These are phyloP conservation scores for Pseudomassariella vexata DNA, from an alignment of 2,329 filamentous ascomycete genomes.

Conservation along the genomic window DNA sequence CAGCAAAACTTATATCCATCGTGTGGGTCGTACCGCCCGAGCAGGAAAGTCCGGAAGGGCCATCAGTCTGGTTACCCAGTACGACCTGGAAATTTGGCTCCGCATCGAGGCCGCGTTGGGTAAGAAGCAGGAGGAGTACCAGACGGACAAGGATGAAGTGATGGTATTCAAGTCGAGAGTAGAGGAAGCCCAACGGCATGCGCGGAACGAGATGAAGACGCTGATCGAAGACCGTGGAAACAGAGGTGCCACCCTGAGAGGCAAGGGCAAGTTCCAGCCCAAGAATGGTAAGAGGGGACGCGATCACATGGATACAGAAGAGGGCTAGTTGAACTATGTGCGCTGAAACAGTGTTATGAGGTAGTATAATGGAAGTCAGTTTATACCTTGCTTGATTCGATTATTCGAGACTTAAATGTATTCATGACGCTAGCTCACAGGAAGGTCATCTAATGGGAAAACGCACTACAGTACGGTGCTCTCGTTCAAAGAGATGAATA, in stretches of 20 bases:
- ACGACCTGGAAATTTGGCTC: conserved; percentile 64
- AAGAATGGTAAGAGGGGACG: conserved; percentile 33
- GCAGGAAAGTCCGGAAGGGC: conserved; percentile 81
- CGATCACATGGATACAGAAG: conserved; percentile 70
- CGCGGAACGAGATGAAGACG: conserved; percentile 76
- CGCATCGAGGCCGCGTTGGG: conserved; percentile 79
- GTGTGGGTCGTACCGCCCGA: conserved; percentile 81
- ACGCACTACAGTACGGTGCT: too few relatives aligned
- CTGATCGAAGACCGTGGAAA: conserved; percentile 64
- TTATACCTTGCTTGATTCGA: too few relatives aligned
- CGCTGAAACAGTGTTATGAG: too few relatives aligned
- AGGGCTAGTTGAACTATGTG: too few relatives aligned
- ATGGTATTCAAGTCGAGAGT: conserved; percentile 75
- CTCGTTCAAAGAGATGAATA: too few relatives aligned
- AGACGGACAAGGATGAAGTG: conserved; percentile 72
- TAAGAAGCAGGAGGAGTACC: conserved; percentile 66
- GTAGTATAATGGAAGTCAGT: too few relatives aligned
- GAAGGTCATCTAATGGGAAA: too few relatives aligned
- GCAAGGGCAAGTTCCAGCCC: conserved; percentile 34
- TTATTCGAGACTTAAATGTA: too few relatives aligned
- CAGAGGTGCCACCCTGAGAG: conserved; percentile 41
- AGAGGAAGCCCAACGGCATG: conserved; percentile 75
- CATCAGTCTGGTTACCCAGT: conserved; percentile 78
- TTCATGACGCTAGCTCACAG: too few relatives aligned
- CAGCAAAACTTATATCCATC: conserved; percentile 85